Evolutionary conservation across 1,284 basidiomycete genomes (phyloP).

Genomic region (Austroboletus niveus): DNA sequence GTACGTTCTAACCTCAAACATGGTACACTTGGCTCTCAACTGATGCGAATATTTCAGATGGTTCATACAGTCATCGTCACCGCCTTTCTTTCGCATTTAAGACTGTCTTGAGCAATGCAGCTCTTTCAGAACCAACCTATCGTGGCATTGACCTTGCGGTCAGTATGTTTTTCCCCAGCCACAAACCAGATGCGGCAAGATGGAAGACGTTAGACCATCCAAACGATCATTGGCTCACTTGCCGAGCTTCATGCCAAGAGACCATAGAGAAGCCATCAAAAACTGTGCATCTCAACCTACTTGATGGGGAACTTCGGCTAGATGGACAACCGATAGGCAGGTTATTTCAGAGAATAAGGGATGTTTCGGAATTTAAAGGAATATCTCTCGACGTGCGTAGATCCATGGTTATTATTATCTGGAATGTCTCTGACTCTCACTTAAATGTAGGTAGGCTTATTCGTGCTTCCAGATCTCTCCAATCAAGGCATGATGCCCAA

Average conservation of each 20-base stretch:
- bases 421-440: neutral
- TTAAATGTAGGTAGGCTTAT: neutral
- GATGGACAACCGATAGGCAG: slow-evolving; percentile 39
- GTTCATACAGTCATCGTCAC: neutral
- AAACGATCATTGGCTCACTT: neutral
- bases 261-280: neutral
- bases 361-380: slow-evolving; percentile 33
- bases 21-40: neutral
- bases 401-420: neutral
- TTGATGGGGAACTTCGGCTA: neutral
- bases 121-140: slow-evolving; percentile 1
- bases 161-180: slow-evolving; percentile 28
- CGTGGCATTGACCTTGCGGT: slow-evolving; percentile 36
- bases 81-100: neutral
- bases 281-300: neutral
- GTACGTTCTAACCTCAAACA: neutral
- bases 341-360: slow-evolving; percentile 35
- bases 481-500: slow-evolving; percentile 6
- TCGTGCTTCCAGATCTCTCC: neutral
- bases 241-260: neutral
- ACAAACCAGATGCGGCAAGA: neutral
- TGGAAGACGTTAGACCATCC: neutral
- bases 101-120: neutral
- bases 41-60: slow-evolving; percentile 17
- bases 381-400: slow-evolving; percentile 32